Evolutionary conservation across 2,329 filamentous ascomycete genomes (phyloP), one percentile per base, ranked within the genome.

Genomic region (Anthostomella pinea): DNA sequence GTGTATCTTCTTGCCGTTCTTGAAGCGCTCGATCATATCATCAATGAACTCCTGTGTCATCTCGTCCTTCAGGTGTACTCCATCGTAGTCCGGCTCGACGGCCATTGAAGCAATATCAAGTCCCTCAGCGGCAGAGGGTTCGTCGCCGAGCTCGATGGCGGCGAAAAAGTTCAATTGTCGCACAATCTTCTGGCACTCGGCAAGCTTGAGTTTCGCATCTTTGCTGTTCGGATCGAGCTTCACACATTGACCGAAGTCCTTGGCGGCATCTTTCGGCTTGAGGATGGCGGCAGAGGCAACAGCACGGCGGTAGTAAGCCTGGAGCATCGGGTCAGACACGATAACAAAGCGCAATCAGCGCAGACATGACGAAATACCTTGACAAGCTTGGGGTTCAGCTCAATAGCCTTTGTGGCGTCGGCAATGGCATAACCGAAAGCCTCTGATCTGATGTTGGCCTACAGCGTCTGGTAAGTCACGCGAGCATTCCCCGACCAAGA

Each of bases 41-140:
- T 94, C 86, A 54, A 98, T 87, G 58, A 98, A 98, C 55, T 96
- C 91, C 51, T 91, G 79, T 2, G 91, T 96, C 89, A 98, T 98
- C 60, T 85, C 75, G 33, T 83, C 76, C 24, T 77, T 83, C 35
- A 98, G 69, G 38, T 74, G 75, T 15, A 81, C 83, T 43, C 93
- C 93, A 57, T 98, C 93, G 57, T 98, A 98, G 37, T 75, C 75
- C 15, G 81, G 69, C 45, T 96, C 90, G 13, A 98, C 81, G 8
- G 71, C 70, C 65, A 98, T 96, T 37, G 83, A 77, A 42, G 93
- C 88, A 41, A 98, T 64, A 57, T 97, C 88, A 45, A 98, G 74
- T 2, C 87, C 91, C 61, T 93, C 90, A 21, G 91, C 86, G 0
- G 90, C 93, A 1, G 90, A 96, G 4, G 91, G 89, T 48, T 91